These are phyloP conservation scores for Epichloe gansuensis DNA, from an alignment of 2,329 filamentous ascomycete species.

Conservation along the genomic window DNA sequence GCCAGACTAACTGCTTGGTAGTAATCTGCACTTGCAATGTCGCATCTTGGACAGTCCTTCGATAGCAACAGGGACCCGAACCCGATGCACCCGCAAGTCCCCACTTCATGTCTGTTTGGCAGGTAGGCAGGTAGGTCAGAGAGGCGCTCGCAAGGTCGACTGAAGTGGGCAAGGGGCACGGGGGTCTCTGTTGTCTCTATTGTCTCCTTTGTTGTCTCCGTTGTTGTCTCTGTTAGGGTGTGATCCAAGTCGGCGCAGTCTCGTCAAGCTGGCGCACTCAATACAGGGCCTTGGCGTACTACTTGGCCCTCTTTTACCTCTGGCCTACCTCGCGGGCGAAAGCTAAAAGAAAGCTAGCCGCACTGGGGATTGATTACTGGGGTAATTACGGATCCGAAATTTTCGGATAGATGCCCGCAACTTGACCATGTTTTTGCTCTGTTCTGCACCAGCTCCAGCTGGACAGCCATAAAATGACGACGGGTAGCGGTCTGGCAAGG, in stretches of 20 bases:
- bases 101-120: conserved; percentile 5
- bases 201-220: no score
- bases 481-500: no score
- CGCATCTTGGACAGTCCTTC: background rate
- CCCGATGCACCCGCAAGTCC: background rate
- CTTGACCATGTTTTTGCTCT: no score
- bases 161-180: conserved; percentile 19
- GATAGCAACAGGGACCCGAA: background rate
- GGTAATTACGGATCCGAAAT: background rate
- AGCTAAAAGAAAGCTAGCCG: background rate
- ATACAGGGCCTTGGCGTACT: background rate
- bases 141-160: conserved; percentile 21
- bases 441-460: background rate
- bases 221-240: no score
- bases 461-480: background rate
- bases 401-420: background rate
- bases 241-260: no score
- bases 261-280: no score
- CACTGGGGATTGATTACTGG: background rate
- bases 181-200: background rate
- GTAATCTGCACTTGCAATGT: background rate
- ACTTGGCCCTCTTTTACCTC: background rate
- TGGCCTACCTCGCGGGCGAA: background rate
- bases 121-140: background rate
- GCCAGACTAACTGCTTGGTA: background rate